phyloP scores from a whole-genome alignment of 805 yeast genomes.

The Saccharomycopsis sp. region DNA sequence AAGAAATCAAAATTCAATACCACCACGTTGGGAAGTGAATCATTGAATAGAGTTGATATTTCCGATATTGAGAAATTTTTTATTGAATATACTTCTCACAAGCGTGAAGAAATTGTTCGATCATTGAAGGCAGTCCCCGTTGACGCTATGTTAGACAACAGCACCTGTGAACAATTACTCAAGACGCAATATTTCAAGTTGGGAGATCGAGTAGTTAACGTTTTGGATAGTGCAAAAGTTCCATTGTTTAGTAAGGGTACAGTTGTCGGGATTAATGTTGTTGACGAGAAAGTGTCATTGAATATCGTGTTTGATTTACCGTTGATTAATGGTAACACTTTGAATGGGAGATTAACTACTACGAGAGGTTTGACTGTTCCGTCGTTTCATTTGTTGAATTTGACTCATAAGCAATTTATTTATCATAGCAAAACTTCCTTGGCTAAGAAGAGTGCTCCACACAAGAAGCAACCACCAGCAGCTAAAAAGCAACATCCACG shows the following conservation, averaged over 20 bases:
- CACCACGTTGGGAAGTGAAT: slow-evolving; percentile 73
- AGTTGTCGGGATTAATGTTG: slow-evolving; percentile 52
- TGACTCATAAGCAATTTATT: slow-evolving; percentile 67
- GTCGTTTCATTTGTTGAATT: slow-evolving; percentile 71
- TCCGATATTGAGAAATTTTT: slow-evolving; percentile 58
- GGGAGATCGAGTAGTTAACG: slow-evolving; percentile 87
- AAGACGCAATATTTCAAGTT: slow-evolving; percentile 69
- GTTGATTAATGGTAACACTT: slow-evolving; percentile 70
- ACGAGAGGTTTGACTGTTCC: slow-evolving; percentile 83
- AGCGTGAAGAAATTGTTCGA: slow-evolving; percentile 42
- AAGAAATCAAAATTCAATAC: slow-evolving; percentile 50
- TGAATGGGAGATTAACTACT: slow-evolving; percentile 70
- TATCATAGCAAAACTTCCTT: slow-evolving; percentile 65
- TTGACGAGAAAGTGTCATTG: slow-evolving; percentile 55
- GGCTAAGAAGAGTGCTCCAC: slow-evolving; percentile 4
- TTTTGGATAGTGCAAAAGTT: slow-evolving; percentile 82
- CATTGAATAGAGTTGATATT: slow-evolving; percentile 61
- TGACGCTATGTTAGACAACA: slow-evolving; percentile 72
- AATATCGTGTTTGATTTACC: slow-evolving; percentile 82
- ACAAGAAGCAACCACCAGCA: slow-evolving; percentile 14
- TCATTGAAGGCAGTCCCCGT: slow-evolving; percentile 78
- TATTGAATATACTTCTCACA: slow-evolving; percentile 37
- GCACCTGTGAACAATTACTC: slow-evolving; percentile 61
- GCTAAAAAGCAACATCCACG: neutral
- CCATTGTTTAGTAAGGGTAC: slow-evolving; percentile 87